Base-by-base conservation (phyloP, 1,284 basidiomycete species). In the Cryptococcus sp. region DNA sequence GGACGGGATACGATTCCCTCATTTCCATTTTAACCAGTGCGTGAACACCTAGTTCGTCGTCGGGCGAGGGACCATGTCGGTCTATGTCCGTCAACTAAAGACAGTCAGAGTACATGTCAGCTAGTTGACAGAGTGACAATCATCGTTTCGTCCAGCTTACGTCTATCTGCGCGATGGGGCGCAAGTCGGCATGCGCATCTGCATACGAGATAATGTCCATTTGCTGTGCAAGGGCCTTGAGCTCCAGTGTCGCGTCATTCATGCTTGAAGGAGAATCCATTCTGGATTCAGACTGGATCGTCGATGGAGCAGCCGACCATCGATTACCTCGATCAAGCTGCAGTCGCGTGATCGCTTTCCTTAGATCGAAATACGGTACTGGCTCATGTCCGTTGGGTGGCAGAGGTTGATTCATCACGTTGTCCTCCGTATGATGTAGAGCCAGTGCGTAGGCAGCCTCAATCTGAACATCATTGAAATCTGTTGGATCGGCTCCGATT, bases 11-110 rank as follows among this genome's bases (percentile, higher is more conserved):
- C 25, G 41, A 46, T 20, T 64, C 60, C 6, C 19, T 19, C 15
- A 62, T 62, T n/a, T 63, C 57, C 1, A 75, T 74, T 63, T 81
- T 82, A 64, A 77, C 72, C 47, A 89, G 66, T 54, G 81, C 76
- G 15, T 66, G 62, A 61, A 84, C 78, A 1, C 86, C 87, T 19
- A 83, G 67, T 70, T 86, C 84, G 65, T 88, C 88, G 70, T 89
- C 87, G 1, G 72, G 67, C 8, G 80, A 78, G 17, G 69, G 64
- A 8, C 48, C 62, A 48, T 73, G 72, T 19, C 74, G 66, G 62
- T 80, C 79, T 23, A 76, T 69, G n/a, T 81, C 74, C 29, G 62
- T 44, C 13, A 70, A 67, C 82, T 83, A 58, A 25, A 3, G 16
- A n/a, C 45, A n/a, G n/a, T 17, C 38, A 44, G 39, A 39, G 23